A percentile compares a stretch with the other conserved stretches of the same genome.
Conservation (phyloP, 2,329 filamentous ascomycete species). For the Onygenales sp. region DNA sequence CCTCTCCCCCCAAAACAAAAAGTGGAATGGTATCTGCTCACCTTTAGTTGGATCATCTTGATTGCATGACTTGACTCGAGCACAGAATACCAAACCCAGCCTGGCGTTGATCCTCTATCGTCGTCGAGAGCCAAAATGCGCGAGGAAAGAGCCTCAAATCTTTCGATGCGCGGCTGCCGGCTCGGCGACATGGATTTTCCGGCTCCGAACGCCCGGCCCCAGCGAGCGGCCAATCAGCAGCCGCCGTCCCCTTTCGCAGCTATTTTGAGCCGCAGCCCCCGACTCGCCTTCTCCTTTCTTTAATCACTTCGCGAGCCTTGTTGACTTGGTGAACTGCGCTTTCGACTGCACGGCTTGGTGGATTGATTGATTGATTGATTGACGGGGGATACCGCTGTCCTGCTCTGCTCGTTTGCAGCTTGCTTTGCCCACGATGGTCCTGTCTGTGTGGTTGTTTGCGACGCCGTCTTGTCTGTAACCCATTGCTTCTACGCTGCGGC, state of each 20-base stretch:
- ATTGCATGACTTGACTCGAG: slow-evolving; percentile 21
- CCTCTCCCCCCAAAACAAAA: slow-evolving; percentile 7
- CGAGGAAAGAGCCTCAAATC: neutral
- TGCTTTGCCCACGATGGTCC: neutral
- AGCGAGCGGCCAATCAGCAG: neutral
- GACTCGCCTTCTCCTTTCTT: neutral
- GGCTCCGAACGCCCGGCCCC: neutral
- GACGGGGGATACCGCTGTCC: neutral
- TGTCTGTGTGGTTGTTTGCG: neutral
- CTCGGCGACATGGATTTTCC: neutral
- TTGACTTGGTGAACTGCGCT: neutral
- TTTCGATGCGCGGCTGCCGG: neutral
- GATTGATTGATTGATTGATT: too few species aligned
- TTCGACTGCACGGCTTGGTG: neutral
- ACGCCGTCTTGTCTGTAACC: neutral
- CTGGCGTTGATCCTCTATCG: neutral
- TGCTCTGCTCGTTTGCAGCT: neutral
- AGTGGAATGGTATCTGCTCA: slow-evolving; percentile 9
- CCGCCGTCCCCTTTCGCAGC: neutral
- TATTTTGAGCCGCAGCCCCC: neutral
- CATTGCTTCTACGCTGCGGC: neutral
- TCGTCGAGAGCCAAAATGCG: neutral
- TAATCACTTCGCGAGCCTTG: neutral
- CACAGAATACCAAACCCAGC: neutral
- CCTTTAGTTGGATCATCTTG: slow-evolving; percentile 91